Evolutionary conservation across 192 early-diverging fungal species (phyloP).

Genomic region (Blastocladiella britannica): DNA sequence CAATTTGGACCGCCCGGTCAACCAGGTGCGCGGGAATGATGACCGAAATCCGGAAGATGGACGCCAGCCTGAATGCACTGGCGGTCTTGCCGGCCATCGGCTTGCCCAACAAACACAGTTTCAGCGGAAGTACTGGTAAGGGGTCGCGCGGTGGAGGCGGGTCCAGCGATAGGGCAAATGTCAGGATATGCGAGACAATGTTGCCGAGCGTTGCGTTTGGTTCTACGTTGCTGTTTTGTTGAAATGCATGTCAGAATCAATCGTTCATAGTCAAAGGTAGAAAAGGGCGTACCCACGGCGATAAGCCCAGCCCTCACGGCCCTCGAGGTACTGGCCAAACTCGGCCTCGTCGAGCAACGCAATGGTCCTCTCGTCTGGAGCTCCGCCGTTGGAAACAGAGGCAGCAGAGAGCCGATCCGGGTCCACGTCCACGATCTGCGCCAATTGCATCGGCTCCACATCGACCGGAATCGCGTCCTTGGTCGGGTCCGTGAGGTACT

Average conservation of each 20-base stretch:
- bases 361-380: background rate
- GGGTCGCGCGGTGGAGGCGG: conserved; percentile 8
- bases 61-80: conserved; percentile 16
- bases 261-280: too few species aligned
- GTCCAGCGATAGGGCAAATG: conserved; percentile 18
- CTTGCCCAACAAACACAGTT: conserved; percentile 28
- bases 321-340: conserved; percentile 28
- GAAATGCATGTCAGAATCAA: too few species aligned
- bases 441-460: conserved; percentile 1
- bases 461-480: conserved; percentile 14
- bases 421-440: background rate
- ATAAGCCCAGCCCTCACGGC: conserved; percentile 20
- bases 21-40: conserved; percentile 22
- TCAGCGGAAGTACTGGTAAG: conserved; percentile 25
- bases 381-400: too few species aligned
- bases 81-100: conserved; percentile 26
- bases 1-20: conserved; percentile 16
- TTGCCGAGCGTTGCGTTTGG: conserved; percentile 15
- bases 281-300: conserved; percentile 3
- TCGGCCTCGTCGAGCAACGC: conserved; percentile 25
- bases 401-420: too few species aligned
- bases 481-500: conserved; percentile 16
- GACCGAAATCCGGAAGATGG: conserved; percentile 13
- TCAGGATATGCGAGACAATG: conserved; percentile 20
- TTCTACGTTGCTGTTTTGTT: background rate